Base-by-base conservation (phyloP, 768 basidiomycete species). In the Lactarius tabidus region DNA sequence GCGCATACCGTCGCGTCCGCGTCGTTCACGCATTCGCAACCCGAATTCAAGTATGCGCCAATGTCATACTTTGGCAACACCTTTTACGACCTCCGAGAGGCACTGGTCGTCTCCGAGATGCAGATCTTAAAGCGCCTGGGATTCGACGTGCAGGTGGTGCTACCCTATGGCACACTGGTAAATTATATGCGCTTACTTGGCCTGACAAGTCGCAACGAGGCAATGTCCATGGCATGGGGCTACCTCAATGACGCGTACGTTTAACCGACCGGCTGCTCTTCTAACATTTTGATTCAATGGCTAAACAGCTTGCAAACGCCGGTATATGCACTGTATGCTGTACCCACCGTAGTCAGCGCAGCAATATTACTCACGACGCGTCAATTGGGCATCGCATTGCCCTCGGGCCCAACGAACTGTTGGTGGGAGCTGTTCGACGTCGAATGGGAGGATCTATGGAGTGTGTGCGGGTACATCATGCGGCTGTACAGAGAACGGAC, bases 351-450 rank as follows among this genome's bases (percentile, higher is more conserved):
- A 43, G 94, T 97, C 38, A 87, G 91, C 73, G 89, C 93, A 0
- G 86, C 92, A 3, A 97, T 99, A 66, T 80, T 95, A 59, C 85
- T 98, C 55, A 81, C 92, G 2, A 82, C 84, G 15, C 86, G 93
- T 5, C 82, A 89, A 62, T 75, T 90, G n/a, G 77, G 77, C 6
- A 85, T 98, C 51, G 76, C 91, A 0, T 81, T 98, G 1, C 93
- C 94, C 0, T 86, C 85, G 2, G 77, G 79, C 12, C 80, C 87
- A 14, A 85, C 89, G 0, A 81, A 87, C 61, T 84, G 86, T 63
- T 99, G 97, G 97, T 96, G 91, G 89, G 86, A 90, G 52, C 79
- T 98, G 7, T 99, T 99, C 71, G 97, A 98, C 72, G 91, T 93
- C 0, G 80, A 85, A 0, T 91, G 87, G 85, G 92, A 94, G 60